phyloP scores from a whole-genome alignment of 805 yeast species.

The Candida cerambycidarum region DNA sequence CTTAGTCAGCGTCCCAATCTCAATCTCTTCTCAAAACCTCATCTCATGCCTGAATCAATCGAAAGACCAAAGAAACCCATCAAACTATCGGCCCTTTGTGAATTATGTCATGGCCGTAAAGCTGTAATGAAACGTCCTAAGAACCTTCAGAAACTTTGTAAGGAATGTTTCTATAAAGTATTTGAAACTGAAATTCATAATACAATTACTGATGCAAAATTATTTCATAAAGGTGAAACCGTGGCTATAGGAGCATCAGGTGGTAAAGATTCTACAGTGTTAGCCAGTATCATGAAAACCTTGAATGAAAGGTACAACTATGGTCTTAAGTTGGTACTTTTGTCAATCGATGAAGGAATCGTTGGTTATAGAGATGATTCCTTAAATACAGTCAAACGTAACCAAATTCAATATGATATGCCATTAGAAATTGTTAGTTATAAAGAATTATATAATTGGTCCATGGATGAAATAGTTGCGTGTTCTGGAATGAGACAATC shows the following conservation, averaged over 20 bases:
- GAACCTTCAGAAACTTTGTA: conserved; percentile 85
- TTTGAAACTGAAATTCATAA: conserved; percentile 96
- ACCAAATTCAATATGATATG: conserved; percentile 79
- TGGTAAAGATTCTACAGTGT: conserved; percentile 95
- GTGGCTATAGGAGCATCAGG: conserved; percentile 99
- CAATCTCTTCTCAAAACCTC: not conserved
- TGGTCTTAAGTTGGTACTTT: conserved; percentile 77
- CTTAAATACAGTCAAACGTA: conserved; percentile 92
- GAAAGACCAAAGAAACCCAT: conserved; percentile 19
- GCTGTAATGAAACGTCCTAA: conserved; percentile 93
- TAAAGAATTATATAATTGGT: conserved; percentile 90
- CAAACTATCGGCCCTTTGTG: conserved; percentile 60
- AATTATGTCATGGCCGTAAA: conserved; percentile 75
- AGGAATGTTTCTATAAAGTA: conserved; percentile 82
- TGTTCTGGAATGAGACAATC: conserved; percentile 92
- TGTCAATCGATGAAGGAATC: conserved; percentile 95
- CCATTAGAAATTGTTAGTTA: conserved; percentile 82
- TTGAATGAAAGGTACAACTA: conserved; percentile 86
- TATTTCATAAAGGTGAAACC: conserved; percentile 77
- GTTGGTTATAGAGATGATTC: conserved; percentile 97
- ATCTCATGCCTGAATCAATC: conserved; percentile 9
- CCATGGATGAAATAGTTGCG: conserved; percentile 96
- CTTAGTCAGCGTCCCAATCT: too few relatives aligned
- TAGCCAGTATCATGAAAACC: conserved; percentile 83
- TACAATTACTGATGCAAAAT: conserved; percentile 67